Evolutionary conservation across 1,139 yeast genomes (phyloP).

Genomic region (Yarrowia galli): DNA sequence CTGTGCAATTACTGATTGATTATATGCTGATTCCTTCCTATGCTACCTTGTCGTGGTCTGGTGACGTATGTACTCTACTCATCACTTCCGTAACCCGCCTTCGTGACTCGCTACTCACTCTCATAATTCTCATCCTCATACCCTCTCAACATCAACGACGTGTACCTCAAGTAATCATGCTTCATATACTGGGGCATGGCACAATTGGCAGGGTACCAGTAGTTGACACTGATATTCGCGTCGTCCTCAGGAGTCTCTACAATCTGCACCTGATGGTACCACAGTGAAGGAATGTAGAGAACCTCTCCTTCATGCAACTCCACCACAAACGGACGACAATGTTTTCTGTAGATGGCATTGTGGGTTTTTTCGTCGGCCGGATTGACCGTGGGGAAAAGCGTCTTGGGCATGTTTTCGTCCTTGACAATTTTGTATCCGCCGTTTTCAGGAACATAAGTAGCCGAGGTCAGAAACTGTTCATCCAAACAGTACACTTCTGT

Average conservation of each 20-base stretch:
- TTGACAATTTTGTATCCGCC: constrained; percentile 42
- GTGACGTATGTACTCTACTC: no score
- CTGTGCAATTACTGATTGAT: no score
- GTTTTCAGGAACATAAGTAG: constrained; percentile 44
- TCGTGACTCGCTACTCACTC: constrained; percentile 41
- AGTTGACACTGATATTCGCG: constrained; percentile 51
- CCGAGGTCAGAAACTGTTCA: constrained; percentile 47
- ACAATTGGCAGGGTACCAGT: constrained; percentile 51
- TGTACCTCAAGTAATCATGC: constrained; percentile 49
- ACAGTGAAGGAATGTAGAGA: constrained; percentile 53
- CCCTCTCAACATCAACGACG: constrained; percentile 45
- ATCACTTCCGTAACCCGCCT: no score
- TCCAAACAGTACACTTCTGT: constrained; percentile 48
- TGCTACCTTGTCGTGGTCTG: no score
- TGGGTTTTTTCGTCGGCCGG: constrained; percentile 45
- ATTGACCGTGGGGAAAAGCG: constrained; percentile 51
- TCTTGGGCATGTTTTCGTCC: constrained; percentile 41
- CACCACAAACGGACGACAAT: constrained; percentile 47
- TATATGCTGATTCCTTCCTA: no score
- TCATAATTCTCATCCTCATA: constrained; percentile 47
- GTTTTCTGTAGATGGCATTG: constrained; percentile 42
- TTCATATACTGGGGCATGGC: constrained; percentile 47
- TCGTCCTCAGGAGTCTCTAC: constrained; percentile 47
- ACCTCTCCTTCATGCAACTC: constrained; percentile 51
- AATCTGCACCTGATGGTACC: constrained; percentile 52